Evolutionary conservation across 331 rosid genomes (phyloP), one percentile per base, ranked within the genome.

Genomic region (Quercus lobata): DNA sequence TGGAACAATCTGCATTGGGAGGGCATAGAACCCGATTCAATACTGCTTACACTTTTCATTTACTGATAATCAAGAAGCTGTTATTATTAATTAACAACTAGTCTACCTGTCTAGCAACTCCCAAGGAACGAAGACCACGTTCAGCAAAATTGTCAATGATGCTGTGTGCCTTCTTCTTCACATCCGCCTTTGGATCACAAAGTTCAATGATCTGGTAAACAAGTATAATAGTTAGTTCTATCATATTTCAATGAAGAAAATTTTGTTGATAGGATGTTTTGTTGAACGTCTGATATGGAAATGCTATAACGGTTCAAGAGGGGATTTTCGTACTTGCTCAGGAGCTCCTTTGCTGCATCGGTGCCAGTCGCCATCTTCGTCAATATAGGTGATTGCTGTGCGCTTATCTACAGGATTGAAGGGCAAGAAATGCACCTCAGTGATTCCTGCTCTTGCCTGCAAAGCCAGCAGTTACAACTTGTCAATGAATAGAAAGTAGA

Each of bases 271-370:
- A 68, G 58, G 1, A 5, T 8, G 41, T 14, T 41, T 49, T 18
- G 15, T 11, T 16, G 37, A 7, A 74, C 79, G 41, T 73, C 61
- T 27, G 5, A 54, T 41, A 55, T 22, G 55, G 35, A 49, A 57
- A 10, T 55, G 54, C 12, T 12, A 6, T 32, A 53, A 69, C 55
- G 27, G 55, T 74, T 12, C 62, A 66, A 63, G 37, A n/a, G 29
- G 18, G 54, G 24, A 66, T 44, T 79, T 49, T 46, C 84, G 86
- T 81, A 94, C 98, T 91, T 94, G 94, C 82, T 94, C 98, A 49
- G 98, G 98, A 30, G 98, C 98, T 76, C 98, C 98, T 78, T 94
- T 94, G 91, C 97, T 92, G 82, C 92, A 83, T 81, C 98, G 76
- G 79, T 90, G 85, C 96, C 98, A 94, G 81, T 90, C 12, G 1